Conservation (phyloP, 768 basidiomycete species). For the Cystofilobasidium capitatum region DNA sequence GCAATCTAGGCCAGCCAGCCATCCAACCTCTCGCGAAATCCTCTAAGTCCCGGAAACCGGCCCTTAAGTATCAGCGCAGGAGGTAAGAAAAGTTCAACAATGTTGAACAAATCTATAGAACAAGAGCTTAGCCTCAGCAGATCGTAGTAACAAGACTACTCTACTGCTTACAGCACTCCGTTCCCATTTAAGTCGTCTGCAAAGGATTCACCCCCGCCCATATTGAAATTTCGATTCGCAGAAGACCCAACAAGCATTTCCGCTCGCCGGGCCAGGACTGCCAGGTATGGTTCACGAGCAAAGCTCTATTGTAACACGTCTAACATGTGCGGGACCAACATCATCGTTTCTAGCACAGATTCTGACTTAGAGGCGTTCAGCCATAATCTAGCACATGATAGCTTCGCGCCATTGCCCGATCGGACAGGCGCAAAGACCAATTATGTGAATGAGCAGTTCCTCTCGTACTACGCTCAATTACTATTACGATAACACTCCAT, state of each 20-base stretch:
- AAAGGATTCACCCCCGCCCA: slow-evolving; percentile 65
- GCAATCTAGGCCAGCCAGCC: too few relatives aligned
- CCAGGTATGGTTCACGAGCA: slow-evolving; percentile 61
- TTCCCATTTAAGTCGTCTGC: slow-evolving; percentile 68
- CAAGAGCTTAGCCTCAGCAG: slow-evolving; percentile 48
- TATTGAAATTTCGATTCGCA: slow-evolving; percentile 56
- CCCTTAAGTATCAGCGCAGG: background rate
- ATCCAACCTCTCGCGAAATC: background rate
- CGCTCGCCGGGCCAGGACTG: slow-evolving; percentile 45
- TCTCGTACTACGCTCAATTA: slow-evolving; percentile 74
- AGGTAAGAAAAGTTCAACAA: slow-evolving; percentile 8
- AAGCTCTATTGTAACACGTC: slow-evolving; percentile 59
- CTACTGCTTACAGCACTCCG: slow-evolving; percentile 66
- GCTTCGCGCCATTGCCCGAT: slow-evolving; percentile 69
- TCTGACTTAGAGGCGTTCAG: slow-evolving; percentile 77
- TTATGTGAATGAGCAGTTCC: slow-evolving; percentile 74
- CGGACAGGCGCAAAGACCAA: slow-evolving; percentile 71
- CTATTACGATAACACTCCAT: slow-evolving; percentile 64
- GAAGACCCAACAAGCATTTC: slow-evolving; percentile 51
- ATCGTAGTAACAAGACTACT: slow-evolving; percentile 71
- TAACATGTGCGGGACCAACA: slow-evolving; percentile 59
- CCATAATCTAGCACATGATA: slow-evolving; percentile 76
- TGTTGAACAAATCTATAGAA: slow-evolving; percentile 19
- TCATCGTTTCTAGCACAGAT: slow-evolving; percentile 67
- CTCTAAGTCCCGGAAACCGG: background rate